Percentiles rank a stretch among this genome's conserved stretches.
These are phyloP conservation scores for Pseudogymnoascus sp. DNA, from an alignment of 2,329 filamentous ascomycete species.

Conservation along the genomic window DNA sequence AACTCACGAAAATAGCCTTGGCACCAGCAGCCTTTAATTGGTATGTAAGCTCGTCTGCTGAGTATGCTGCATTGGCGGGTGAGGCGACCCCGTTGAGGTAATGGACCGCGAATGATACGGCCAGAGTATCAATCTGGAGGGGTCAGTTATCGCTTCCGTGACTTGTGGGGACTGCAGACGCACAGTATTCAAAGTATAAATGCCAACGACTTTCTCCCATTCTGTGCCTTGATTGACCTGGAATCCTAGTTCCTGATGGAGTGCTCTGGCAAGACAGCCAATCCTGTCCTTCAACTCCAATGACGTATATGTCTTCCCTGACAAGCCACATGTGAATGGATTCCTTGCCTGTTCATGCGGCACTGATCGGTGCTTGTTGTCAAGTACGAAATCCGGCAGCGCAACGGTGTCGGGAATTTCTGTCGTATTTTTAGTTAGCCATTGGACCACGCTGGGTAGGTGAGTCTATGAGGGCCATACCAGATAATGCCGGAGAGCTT, in stretches of 20 bases:
- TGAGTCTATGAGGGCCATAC: neutral
- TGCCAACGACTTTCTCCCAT: slow-evolving; percentile 68
- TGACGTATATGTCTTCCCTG: slow-evolving; percentile 56
- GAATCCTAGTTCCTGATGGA: slow-evolving; percentile 64
- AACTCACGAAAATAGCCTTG: slow-evolving; percentile 52
- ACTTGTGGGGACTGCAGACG: slow-evolving; percentile 20
- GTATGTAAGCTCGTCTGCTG: slow-evolving; percentile 60
- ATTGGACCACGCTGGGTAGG: neutral
- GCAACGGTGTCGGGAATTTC: slow-evolving; percentile 58
- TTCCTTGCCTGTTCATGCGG: slow-evolving; percentile 55
- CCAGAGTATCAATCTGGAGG: slow-evolving; percentile 60
- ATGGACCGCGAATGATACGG: slow-evolving; percentile 67
- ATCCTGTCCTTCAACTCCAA: slow-evolving; percentile 56
- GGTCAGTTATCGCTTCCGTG: neutral
- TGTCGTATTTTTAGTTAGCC: neutral
- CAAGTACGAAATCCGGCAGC: slow-evolving; percentile 66
- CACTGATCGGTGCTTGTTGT: slow-evolving; percentile 59
- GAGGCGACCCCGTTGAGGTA: slow-evolving; percentile 63
- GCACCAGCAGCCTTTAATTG: slow-evolving; percentile 64
- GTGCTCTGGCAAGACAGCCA: slow-evolving; percentile 56
- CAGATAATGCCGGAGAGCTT: neutral
- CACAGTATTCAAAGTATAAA: slow-evolving; percentile 71
- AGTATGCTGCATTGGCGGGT: slow-evolving; percentile 70
- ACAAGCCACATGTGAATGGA: slow-evolving; percentile 68
- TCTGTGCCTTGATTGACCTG: slow-evolving; percentile 59